These are phyloP conservation scores for Pseudophaeomoniella oleicola DNA, from an alignment of 2,329 filamentous ascomycete genomes.

Conservation along the genomic window DNA sequence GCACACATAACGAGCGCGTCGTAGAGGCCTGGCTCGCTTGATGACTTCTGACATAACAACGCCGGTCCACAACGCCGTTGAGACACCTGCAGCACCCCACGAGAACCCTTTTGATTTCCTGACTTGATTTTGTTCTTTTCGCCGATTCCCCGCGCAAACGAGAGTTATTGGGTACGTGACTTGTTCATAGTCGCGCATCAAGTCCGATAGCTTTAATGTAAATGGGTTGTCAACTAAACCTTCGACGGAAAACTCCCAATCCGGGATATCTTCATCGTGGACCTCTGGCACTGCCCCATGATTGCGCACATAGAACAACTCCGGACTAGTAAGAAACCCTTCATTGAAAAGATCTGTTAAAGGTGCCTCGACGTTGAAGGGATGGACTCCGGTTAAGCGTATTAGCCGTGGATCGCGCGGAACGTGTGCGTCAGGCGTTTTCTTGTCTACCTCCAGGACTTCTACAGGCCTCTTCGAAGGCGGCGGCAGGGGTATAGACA, in stretches of 20 bases:
- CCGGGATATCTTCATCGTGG: slow-evolving; percentile 53
- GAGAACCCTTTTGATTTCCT: slow-evolving; percentile 88
- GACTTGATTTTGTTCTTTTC: slow-evolving; percentile 86
- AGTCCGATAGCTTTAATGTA: slow-evolving; percentile 54
- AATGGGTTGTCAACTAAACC: slow-evolving; percentile 72
- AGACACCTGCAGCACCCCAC: slow-evolving; percentile 78
- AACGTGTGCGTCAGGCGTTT: slow-evolving; percentile 73
- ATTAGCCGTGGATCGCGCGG: slow-evolving; percentile 68
- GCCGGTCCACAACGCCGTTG: slow-evolving; percentile 78
- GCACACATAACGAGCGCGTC: slow-evolving; percentile 66
- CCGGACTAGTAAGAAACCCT: slow-evolving; percentile 70
- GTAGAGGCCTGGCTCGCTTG: slow-evolving; percentile 48
- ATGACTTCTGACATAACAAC: slow-evolving; percentile 61
- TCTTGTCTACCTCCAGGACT: slow-evolving; percentile 60
- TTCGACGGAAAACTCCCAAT: slow-evolving; percentile 74
- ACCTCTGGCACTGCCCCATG: slow-evolving; percentile 73
- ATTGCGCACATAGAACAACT: slow-evolving; percentile 84
- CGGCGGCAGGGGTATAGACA: slow-evolving; percentile 54
- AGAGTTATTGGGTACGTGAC: slow-evolving; percentile 76
- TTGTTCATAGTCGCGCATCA: slow-evolving; percentile 63
- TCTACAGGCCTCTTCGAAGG: slow-evolving; percentile 39
- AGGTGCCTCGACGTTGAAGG: slow-evolving; percentile 81
- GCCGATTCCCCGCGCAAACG: slow-evolving; percentile 79
- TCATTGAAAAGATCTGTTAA: slow-evolving; percentile 62
- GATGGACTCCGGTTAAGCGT: slow-evolving; percentile 73